A percentile compares a stretch with the other conserved stretches of the same genome.
Evolutionary conservation across 306 rosid species (phyloP).

Genomic region (Castanea sativa): DNA sequence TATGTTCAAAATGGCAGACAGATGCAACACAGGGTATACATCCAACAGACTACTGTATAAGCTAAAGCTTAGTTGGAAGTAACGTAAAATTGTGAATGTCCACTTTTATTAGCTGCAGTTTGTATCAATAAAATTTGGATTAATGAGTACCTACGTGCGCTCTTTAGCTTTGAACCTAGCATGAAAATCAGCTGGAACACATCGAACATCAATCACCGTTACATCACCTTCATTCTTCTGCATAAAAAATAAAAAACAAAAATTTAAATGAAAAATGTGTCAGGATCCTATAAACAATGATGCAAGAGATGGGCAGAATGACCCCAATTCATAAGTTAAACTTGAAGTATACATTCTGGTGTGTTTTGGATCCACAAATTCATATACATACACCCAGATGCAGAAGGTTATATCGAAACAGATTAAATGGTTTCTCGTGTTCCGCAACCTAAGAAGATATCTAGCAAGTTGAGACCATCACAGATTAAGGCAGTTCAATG

Average conservation of each 20-base stretch:
- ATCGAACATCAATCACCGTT: slow-evolving; percentile 68
- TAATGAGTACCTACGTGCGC: slow-evolving; percentile 76
- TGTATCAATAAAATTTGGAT: slow-evolving; percentile 11
- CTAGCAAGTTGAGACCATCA: background rate
- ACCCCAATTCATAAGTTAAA: slow-evolving; percentile 13
- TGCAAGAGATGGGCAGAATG: background rate
- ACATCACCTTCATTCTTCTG: slow-evolving; percentile 81
- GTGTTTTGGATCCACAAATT: background rate
- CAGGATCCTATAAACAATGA: slow-evolving; percentile 17
- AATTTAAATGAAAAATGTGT: background rate
- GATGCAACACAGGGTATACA: background rate
- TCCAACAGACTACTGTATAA: background rate
- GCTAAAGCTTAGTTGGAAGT: background rate
- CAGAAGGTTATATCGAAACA: background rate
- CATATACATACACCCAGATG: background rate
- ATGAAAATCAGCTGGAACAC: slow-evolving; percentile 76
- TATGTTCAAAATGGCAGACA: background rate
- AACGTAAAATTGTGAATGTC: background rate
- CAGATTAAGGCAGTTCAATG: background rate
- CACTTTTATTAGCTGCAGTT: background rate
- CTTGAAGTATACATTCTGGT: background rate
- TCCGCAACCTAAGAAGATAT: background rate
- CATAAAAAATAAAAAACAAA: background rate
- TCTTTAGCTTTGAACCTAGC: slow-evolving; percentile 87
- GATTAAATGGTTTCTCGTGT: background rate